Conservation (phyloP, 345 rosid genomes). For the Rhizophora mangle region DNA sequence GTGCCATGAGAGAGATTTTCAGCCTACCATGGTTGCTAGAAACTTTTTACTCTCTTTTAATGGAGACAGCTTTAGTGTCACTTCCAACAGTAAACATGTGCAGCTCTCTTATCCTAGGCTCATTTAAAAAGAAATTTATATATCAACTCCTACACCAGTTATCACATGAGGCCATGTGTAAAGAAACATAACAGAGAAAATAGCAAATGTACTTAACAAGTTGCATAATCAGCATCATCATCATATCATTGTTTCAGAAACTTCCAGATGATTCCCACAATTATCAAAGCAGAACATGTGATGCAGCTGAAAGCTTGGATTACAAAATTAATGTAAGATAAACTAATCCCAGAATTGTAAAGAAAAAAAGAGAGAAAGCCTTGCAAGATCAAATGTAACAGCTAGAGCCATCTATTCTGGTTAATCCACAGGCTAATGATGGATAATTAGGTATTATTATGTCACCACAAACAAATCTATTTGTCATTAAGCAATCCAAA, state of each 20-base stretch:
- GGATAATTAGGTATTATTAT: too few species aligned
- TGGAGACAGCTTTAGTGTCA: conserved; percentile 3
- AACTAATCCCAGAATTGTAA: too few species aligned
- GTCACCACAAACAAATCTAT: too few species aligned
- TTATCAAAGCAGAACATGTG: too few species aligned
- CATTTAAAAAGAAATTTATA: neutral
- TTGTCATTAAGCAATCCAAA: too few species aligned
- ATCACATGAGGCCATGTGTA: conserved; percentile 15
- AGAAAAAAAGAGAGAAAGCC: too few species aligned
- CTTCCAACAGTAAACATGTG: neutral
- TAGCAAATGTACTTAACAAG: neutral
- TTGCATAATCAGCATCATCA: conserved; percentile 10
- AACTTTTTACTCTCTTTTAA: conserved; percentile 3
- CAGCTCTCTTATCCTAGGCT: conserved; percentile 14
- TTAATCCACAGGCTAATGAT: too few species aligned
- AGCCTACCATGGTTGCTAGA: neutral
- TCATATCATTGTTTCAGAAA: neutral
- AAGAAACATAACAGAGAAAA: conserved; percentile 6
- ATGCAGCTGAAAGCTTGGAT: too few species aligned
- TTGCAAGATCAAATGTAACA: too few species aligned
- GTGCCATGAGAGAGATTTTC: neutral
- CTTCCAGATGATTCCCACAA: neutral
- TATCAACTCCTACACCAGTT: conserved; percentile 1
- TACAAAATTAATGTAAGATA: too few species aligned
- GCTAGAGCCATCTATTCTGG: too few species aligned